Evolutionary conservation across 75 land plant genomes (phyloP).

Genomic region (Azolla pinnata): DNA sequence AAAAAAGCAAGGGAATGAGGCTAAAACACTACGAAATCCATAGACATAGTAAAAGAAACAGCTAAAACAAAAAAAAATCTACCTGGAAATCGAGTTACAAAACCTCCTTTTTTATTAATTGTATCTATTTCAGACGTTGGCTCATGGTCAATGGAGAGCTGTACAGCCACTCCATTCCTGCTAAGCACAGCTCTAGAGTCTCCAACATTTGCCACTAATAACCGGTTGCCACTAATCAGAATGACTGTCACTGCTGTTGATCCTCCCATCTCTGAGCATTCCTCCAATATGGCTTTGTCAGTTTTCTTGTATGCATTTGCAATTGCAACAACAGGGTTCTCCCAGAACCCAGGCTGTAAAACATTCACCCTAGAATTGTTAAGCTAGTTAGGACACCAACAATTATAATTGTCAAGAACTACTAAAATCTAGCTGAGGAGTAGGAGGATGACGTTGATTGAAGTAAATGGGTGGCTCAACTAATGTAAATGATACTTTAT

Average conservation of each 20-base stretch:
- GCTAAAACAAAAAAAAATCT: not conserved
- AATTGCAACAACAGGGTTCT: conserved; percentile 50
- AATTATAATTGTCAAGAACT: too few relatives aligned
- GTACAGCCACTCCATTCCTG: conserved; percentile 49
- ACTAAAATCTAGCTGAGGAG: too few relatives aligned
- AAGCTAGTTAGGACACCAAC: not conserved
- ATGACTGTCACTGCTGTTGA: conserved; percentile 94
- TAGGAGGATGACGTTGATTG: too few relatives aligned
- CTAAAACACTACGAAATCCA: not conserved
- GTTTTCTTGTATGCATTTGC: conserved; percentile 53
- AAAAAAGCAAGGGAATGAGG: conserved; percentile 3
- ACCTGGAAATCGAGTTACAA: conserved; percentile 73
- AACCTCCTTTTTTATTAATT: conserved; percentile 67
- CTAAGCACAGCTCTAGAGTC: conserved; percentile 74
- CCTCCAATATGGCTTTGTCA: conserved; percentile 46
- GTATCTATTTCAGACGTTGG: conserved; percentile 41
- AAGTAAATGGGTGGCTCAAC: too few relatives aligned
- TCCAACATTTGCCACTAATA: conserved; percentile 78
- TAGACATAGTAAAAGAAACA: not conserved
- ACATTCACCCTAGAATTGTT: too few relatives aligned
- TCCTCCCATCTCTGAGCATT: conserved; percentile 44
- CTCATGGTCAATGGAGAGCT: conserved; percentile 76
- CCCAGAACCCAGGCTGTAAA: conserved; percentile 50
- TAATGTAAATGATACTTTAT: too few relatives aligned
- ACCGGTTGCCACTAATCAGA: conserved; percentile 43